Conservation (phyloP, 176 grass and related monocot species). For the Bothriochloa decipiens region DNA sequence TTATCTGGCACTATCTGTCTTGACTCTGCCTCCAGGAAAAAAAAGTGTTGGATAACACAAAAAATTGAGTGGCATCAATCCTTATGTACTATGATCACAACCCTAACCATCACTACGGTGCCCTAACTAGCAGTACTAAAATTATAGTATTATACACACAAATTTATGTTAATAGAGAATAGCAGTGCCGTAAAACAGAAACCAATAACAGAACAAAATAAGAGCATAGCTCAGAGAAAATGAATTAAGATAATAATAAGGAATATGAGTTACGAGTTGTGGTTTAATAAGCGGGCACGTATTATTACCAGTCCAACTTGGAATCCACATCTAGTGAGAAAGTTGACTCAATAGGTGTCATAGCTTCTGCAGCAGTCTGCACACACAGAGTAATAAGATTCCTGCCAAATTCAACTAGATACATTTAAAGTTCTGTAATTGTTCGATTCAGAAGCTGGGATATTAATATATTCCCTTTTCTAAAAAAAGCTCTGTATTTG, state of each 20-base stretch:
- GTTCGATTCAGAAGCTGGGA: too few species aligned
- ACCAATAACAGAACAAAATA: constrained; percentile 11
- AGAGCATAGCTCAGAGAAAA: background rate
- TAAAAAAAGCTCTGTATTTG: background rate
- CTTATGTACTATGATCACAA: background rate
- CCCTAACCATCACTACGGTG: background rate
- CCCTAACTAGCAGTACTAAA: background rate
- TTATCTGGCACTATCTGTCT: background rate
- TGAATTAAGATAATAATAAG: constrained; percentile 22
- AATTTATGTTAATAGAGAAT: background rate
- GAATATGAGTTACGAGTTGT: constrained; percentile 26
- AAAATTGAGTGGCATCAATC: background rate
- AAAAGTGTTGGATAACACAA: background rate
- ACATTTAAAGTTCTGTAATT: constrained; percentile 11
- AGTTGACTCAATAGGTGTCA: constrained; percentile 99
- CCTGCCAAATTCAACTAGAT: constrained; percentile 6
- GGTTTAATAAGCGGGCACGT: constrained; percentile 2
- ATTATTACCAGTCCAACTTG: constrained; percentile 94
- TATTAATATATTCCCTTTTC: too few species aligned
- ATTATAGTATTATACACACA: constrained; percentile 2
- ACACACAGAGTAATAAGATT: constrained; percentile 43
- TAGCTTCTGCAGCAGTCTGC: constrained; percentile 97
- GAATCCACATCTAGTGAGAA: constrained; percentile 99
- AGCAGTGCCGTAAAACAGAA: constrained; percentile 6
- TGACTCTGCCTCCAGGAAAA: background rate